Conservation (phyloP, 805 yeast genomes). For the Candida hungchunana region DNA sequence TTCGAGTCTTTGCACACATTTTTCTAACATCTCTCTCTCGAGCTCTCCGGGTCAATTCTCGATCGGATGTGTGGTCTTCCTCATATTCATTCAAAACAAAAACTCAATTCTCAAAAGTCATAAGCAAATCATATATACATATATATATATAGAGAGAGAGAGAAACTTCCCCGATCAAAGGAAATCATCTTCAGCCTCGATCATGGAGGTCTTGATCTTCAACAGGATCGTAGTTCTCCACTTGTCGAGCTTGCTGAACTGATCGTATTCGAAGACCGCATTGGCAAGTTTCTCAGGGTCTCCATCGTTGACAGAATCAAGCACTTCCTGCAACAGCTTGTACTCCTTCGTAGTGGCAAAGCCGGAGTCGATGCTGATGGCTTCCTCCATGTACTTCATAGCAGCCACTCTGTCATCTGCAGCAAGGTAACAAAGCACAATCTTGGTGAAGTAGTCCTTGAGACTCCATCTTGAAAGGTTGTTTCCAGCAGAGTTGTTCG, state of each 20-base stretch:
- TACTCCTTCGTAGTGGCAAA: constrained; percentile 76
- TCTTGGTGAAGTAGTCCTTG: constrained; percentile 86
- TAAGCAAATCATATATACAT: no score
- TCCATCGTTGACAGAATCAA: constrained; percentile 73
- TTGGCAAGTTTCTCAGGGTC: constrained; percentile 74
- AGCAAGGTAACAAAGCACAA: constrained; percentile 78
- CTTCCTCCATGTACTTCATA: constrained; percentile 60
- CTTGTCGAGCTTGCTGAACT: constrained; percentile 81
- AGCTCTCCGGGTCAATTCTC: no score
- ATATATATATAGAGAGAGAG: no score
- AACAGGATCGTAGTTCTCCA: constrained; percentile 84
- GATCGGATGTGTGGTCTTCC: no score
- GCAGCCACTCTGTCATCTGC: constrained; percentile 86
- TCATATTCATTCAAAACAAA: no score
- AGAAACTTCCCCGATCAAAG: no score
- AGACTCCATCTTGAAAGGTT: constrained; percentile 83
- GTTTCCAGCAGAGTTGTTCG: constrained; percentile 69
- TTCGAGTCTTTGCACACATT: no score
- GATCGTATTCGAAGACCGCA: constrained; percentile 78
- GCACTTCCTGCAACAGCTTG: constrained; percentile 58
- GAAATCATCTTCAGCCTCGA: constrained; percentile 67
- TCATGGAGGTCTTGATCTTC: constrained; percentile 71
- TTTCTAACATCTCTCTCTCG: no score
- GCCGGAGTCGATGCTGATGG: constrained; percentile 65
- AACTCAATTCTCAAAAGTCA: no score